phyloP scores from a whole-genome alignment of 2,329 filamentous ascomycete species.

The Dothideomycetes sp. region DNA sequence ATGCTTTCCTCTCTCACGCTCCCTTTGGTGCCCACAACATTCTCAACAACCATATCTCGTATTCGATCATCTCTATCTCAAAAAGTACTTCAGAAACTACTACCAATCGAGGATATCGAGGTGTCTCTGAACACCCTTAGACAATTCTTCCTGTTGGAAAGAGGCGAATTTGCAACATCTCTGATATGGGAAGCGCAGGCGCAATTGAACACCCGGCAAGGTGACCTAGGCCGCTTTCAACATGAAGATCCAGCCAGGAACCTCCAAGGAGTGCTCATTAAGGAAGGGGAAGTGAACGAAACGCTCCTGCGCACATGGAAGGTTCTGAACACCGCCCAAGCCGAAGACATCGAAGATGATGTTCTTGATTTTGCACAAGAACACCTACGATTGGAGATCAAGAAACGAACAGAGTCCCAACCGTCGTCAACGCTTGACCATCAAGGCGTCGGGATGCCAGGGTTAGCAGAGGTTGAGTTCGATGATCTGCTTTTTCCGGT shows the following conservation, averaged over 20 bases:
- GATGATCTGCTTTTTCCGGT: slow-evolving; percentile 72
- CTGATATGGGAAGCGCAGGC: slow-evolving; percentile 78
- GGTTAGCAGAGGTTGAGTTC: too few relatives aligned
- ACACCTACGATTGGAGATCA: slow-evolving; percentile 56
- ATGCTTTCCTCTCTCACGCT: slow-evolving; percentile 58
- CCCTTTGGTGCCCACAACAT: slow-evolving; percentile 60
- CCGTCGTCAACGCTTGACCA: slow-evolving; percentile 28
- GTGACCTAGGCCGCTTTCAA: slow-evolving; percentile 41
- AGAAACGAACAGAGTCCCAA: slow-evolving; percentile 33
- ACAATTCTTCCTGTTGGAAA: slow-evolving; percentile 76
- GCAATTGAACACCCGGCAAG: slow-evolving; percentile 63
- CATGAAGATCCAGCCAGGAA: slow-evolving; percentile 39
- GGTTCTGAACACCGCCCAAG: slow-evolving; percentile 59
- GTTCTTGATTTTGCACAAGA: slow-evolving; percentile 73
- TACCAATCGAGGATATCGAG: slow-evolving; percentile 67
- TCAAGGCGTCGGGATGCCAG: too few relatives aligned
- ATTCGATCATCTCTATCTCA: slow-evolving; percentile 75
- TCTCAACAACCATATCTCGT: slow-evolving; percentile 61
- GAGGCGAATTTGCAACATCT: slow-evolving; percentile 84
- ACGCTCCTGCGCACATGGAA: slow-evolving; percentile 71
- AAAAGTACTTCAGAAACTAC: slow-evolving; percentile 68
- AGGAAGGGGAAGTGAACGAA: slow-evolving; percentile 75
- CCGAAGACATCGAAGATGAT: slow-evolving; percentile 65
- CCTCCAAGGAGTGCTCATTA: slow-evolving; percentile 57
- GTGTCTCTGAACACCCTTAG: slow-evolving; percentile 68